phyloP scores from a whole-genome alignment of 108 stramenopile genomes.

The Nitzschia sp. region DNA sequence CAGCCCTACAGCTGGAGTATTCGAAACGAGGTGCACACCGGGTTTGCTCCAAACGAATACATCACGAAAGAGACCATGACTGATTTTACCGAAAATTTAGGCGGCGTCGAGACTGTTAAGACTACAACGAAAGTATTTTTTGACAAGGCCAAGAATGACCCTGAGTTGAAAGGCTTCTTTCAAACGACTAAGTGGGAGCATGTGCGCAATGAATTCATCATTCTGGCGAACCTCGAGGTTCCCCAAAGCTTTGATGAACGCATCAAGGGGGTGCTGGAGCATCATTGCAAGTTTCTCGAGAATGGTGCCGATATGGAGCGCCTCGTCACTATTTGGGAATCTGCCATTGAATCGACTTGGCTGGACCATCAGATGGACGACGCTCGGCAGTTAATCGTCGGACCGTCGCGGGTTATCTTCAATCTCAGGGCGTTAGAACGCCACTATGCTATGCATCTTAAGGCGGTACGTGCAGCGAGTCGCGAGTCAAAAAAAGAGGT shows the following conservation, averaged over 20 bases:
- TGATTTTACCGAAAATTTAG: slow-evolving; percentile 6
- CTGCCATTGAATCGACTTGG: slow-evolving; percentile 14
- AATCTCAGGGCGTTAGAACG: slow-evolving; percentile 18
- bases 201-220: slow-evolving; percentile 19
- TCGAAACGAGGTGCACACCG: slow-evolving; percentile 2
- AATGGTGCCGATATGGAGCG: slow-evolving; percentile 14
- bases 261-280: slow-evolving; percentile 2
- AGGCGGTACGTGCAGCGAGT: neutral
- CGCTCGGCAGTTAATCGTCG: slow-evolving; percentile 12
- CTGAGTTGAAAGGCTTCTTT: slow-evolving; percentile 7
- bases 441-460: slow-evolving; percentile 16
- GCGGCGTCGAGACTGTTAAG: slow-evolving; percentile 11
- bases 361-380: slow-evolving; percentile 1
- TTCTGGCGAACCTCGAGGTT: slow-evolving; percentile 12
- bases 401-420: slow-evolving; percentile 15
- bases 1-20: slow-evolving; percentile 6
- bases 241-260: slow-evolving; percentile 13
- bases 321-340: slow-evolving; percentile 9
- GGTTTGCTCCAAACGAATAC: slow-evolving; percentile 10
- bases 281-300: slow-evolving; percentile 5
- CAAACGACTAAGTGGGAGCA: slow-evolving; percentile 11
- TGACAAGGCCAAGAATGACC: slow-evolving; percentile 10
- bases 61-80: slow-evolving; percentile 5
- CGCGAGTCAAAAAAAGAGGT: neutral
- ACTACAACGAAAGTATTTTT: slow-evolving; percentile 9